These are phyloP conservation scores for Acorus gramineus DNA, from an alignment of 106 monocot species.

Conservation along the genomic window DNA sequence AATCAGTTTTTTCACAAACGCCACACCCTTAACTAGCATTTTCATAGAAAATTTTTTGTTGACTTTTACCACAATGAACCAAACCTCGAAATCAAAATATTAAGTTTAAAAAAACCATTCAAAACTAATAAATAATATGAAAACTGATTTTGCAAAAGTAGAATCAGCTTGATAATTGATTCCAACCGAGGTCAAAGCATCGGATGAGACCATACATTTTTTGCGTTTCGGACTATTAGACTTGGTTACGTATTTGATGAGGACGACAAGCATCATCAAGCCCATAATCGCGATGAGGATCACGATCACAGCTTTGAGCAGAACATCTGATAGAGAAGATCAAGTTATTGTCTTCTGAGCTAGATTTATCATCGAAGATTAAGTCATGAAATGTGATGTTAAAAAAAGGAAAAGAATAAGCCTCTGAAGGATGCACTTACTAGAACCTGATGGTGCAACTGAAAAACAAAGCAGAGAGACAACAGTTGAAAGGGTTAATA, in stretches of 20 bases:
- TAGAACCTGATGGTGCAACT: too few species aligned
- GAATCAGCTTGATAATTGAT: too few species aligned
- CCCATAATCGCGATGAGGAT: conserved; percentile 5
- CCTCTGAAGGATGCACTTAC: too few species aligned
- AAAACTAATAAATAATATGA: too few species aligned
- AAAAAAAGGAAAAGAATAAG: too few species aligned
- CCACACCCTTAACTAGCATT: too few species aligned
- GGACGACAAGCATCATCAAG: conserved; percentile 10
- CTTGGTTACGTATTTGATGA: conserved; percentile 22
- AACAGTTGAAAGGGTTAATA: neutral
- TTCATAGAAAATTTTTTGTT: too few species aligned
- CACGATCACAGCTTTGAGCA: conserved; percentile 1
- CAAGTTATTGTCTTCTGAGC: neutral
- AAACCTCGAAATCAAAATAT: too few species aligned
- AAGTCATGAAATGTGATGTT: too few species aligned
- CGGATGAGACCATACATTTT: conserved; percentile 2
- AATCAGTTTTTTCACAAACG: too few species aligned
- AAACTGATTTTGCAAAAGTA: neutral
- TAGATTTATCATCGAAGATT: neutral
- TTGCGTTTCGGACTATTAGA: conserved; percentile 10
- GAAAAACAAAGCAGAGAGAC: neutral
- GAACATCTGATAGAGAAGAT: conserved; percentile 7
- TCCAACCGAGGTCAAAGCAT: neutral
- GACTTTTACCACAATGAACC: too few species aligned
- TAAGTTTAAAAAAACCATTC: too few species aligned